Evolutionary conservation across 2,329 filamentous ascomycete species (phyloP), one percentile per base, ranked within the genome.

Genomic region (Claviceps paspali): DNA sequence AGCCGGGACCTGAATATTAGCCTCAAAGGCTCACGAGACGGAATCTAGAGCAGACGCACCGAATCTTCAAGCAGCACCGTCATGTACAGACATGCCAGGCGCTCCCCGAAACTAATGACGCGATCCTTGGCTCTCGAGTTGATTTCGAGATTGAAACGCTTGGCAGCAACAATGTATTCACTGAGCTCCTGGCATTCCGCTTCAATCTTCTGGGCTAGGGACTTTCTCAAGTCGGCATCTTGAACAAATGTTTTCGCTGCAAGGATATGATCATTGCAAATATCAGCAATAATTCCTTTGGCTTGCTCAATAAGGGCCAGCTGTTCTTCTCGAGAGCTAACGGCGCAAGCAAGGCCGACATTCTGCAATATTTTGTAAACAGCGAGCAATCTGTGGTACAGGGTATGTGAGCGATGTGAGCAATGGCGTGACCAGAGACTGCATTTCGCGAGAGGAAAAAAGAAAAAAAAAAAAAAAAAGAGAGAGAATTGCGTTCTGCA

Each of bases 81-180:
- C 81, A 98, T 87, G 57, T 91, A 91, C 23, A 79, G 73, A 59
- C 88, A 96, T 60, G 85, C 92, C 47, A 98, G 66, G 63, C 94
- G 96, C 68, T 98, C 91, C 38, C 91, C 91, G 48, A 91, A 86
- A 56, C 86, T 92, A 43, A 96, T 79, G 43, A 98, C 84, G 48
- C 88, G 81, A 52, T 91, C 83, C 56, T 86, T 83, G 41, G 79
- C 79, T 49, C 80, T 71, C 5, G 79, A 73, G 54, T 83, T 84
- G 51, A 87, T 81, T 56, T 87, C 82, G 29, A 80, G 63, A 52
- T 78, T 74, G 59, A 78, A 80, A 45, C 74, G 65, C 55, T 73
- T 74, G 8, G 73, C 70, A 2, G 73, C 76, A 23, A 67, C 60
- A 40, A 77, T 68, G 50, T 79, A 91, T 60, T 85, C 86, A 46